Base-by-base conservation (phyloP, 257 asterid species). In the Rubia yunnanensis region DNA sequence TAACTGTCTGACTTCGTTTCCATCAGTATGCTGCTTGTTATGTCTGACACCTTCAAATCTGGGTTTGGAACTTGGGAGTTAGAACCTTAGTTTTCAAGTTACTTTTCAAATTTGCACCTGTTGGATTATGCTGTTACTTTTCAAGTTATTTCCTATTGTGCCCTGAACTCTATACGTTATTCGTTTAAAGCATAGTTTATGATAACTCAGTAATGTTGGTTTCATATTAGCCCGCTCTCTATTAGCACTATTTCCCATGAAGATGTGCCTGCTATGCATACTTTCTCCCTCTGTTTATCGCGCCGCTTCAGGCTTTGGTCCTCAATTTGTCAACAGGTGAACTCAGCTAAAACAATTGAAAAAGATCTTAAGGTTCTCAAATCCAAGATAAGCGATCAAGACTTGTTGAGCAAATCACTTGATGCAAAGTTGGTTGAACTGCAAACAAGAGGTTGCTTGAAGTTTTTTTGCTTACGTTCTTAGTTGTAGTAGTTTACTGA, bases 351-450 rank as follows among this genome's bases (percentile, higher is more conserved):
- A 77, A 73, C 94, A 39, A 79, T 78, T 70, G 97, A 92, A 71
- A 87, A 87, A 76, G 96, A 92, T 30, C 80, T 86, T 36, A 89
- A 92, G 74, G 73, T 70, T 74, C 92, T 87, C 50, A 88, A 81
- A 82, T 77, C 67, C 65, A 82, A 85, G 73, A 79, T 82, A 60
- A 76, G 92, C 55, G 95, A 92, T 4, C 88, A 92, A 67, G 88
- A 71, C 49, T 80, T 92, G 70, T 39, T 49, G 31, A 82, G 74
- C 48, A 92, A 86, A 78, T 82, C 96, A 32, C 86, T 79, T 20
- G 95, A 92, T 69, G 94, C 88, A 64, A 79, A 82, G 79, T 72
- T 83, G 55, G 73, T 77, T 49, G 94, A 86, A 68, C 70, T 77
- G 72, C 95, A 74, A 82, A 76, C 87, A 65, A 86, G 78, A 86